Conservation (phyloP, 306 rosid species). For the Malus sylvestris region DNA sequence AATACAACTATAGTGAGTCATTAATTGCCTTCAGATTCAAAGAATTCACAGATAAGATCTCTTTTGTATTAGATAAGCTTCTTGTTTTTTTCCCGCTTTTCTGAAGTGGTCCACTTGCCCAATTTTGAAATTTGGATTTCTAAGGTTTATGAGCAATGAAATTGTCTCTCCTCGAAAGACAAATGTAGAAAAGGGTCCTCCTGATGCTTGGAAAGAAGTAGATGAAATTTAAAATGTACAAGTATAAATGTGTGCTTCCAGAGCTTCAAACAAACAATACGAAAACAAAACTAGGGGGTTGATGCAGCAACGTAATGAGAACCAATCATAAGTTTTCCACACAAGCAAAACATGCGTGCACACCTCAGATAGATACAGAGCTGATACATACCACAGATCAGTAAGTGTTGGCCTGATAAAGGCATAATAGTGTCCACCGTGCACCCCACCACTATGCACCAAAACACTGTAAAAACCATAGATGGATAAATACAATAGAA, state of each 20-base stretch:
- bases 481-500: not conserved
- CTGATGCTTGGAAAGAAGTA: not conserved
- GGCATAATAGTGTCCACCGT: slow-evolving; percentile 98
- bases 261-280: not conserved
- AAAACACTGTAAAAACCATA: slow-evolving; percentile 57
- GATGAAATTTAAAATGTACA: not conserved
- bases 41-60: not conserved
- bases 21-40: not conserved
- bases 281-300: not conserved
- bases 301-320: not conserved
- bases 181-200: not conserved
- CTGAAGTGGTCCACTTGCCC: not conserved
- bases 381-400: slow-evolving; percentile 67
- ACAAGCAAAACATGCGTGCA: not conserved
- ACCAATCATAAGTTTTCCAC: not conserved
- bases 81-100: not conserved
- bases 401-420: slow-evolving; percentile 95
- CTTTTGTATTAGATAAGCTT: not conserved
- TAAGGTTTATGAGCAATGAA: not conserved
- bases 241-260: not conserved
- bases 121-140: not conserved
- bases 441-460: slow-evolving; percentile 99
- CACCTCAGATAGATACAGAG: not conserved
- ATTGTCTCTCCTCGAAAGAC: not conserved
- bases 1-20: not conserved